These are phyloP conservation scores for Boletus subparvulus DNA, from an alignment of 768 basidiomycete species.

Conservation along the genomic window DNA sequence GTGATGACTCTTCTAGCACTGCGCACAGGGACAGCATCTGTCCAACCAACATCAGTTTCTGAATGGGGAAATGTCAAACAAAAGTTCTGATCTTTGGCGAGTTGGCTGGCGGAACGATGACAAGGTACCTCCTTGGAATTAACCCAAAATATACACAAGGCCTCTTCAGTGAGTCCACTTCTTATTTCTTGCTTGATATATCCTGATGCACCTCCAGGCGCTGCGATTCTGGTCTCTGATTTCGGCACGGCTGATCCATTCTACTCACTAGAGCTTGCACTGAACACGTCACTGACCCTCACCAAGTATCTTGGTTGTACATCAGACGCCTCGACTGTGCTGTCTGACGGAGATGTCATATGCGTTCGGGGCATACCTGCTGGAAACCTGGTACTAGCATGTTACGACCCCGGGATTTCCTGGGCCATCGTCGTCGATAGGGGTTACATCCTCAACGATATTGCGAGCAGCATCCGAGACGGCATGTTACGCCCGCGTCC, in stretches of 20 bases:
- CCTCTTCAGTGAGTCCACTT: conserved; percentile 14
- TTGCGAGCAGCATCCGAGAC: conserved; percentile 11
- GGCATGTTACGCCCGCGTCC: conserved; percentile 13
- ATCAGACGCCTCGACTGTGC: conserved; percentile 6
- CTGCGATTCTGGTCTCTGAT: conserved; percentile 19
- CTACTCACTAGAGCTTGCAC: conserved; percentile 10
- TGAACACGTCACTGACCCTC: conserved; percentile 14
- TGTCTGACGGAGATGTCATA: background rate
- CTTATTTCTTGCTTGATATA: background rate
- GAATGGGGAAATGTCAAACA: background rate
- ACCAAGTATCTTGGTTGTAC: conserved; percentile 18
- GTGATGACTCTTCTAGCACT: too few species aligned
- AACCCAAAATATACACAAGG: conserved; percentile 20
- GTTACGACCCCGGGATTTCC: background rate
- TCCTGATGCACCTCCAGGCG: conserved; percentile 1
- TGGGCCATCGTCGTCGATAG: conserved; percentile 18
- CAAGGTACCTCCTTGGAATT: conserved; percentile 11
- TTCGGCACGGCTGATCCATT: conserved; percentile 15
- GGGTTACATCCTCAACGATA: conserved; percentile 15
- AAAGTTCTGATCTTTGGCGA: conserved; percentile 20
- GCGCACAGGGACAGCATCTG: too few species aligned
- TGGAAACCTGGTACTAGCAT: conserved; percentile 1
- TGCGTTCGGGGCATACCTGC: conserved; percentile 13
- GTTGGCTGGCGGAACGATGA: conserved; percentile 21
- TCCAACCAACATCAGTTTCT: background rate